phyloP scores from a whole-genome alignment of 805 yeast genomes.

The Blastobotrys robertii region DNA sequence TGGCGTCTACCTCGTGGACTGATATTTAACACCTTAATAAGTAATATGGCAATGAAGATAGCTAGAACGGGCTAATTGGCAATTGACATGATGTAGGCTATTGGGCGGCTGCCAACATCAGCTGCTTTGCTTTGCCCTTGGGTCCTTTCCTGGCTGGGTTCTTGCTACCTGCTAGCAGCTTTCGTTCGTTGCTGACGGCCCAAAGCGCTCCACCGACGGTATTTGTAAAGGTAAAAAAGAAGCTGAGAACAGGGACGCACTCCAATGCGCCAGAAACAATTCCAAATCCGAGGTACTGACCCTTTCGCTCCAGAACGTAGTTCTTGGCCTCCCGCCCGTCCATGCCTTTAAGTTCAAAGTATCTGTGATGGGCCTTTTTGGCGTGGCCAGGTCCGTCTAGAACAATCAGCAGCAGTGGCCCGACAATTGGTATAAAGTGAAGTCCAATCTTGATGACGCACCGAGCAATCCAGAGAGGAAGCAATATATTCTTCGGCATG shows the following conservation, averaged over 20 bases:
- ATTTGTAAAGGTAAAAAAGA: constrained; percentile 28
- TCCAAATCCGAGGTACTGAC: constrained; percentile 28
- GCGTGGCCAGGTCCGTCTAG: constrained; percentile 49
- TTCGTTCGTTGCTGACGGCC: constrained; percentile 26
- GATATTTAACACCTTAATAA: background rate
- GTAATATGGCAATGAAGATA: background rate
- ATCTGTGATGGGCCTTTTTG: constrained; percentile 41
- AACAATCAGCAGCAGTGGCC: constrained; percentile 44
- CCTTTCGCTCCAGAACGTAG: constrained; percentile 20
- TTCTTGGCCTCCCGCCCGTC: constrained; percentile 32
- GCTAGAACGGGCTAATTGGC: background rate
- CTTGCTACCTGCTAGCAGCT: background rate
- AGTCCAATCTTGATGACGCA: constrained; percentile 31
- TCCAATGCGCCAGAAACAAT: constrained; percentile 29
- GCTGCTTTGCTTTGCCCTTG: too few relatives aligned
- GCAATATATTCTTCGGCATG: constrained; percentile 30
- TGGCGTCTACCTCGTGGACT: constrained; percentile 48
- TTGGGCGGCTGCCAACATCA: too few relatives aligned
- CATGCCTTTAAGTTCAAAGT: constrained; percentile 47
- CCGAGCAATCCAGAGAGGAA: constrained; percentile 35
- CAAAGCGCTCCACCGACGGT: constrained; percentile 31
- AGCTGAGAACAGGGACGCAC: constrained; percentile 27
- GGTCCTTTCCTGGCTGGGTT: too few relatives aligned
- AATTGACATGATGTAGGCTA: background rate
- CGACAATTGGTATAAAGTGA: constrained; percentile 46